Evolutionary conservation across 2,329 filamentous ascomycete species (phyloP).

Genomic region (Fusarium drepaniforme): DNA sequence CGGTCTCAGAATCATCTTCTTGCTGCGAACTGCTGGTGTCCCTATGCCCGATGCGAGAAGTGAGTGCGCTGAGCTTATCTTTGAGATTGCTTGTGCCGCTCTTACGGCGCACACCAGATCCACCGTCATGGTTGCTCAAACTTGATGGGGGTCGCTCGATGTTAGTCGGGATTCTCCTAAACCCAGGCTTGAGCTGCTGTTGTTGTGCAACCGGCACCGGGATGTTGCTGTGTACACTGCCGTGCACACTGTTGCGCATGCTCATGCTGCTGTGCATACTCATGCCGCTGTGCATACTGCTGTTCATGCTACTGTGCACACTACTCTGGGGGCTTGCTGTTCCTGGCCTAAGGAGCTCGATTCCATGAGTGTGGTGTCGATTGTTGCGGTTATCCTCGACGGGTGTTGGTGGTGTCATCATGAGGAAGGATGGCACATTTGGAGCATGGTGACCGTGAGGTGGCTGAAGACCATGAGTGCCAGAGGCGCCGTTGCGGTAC

Average conservation of each 20-base stretch:
- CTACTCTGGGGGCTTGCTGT: conserved; percentile 48
- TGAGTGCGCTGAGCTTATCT: conserved; percentile 52
- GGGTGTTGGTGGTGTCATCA: conserved; percentile 63
- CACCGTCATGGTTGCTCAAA: conserved; percentile 43
- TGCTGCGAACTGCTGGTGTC: conserved; percentile 34
- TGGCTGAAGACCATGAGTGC: conserved; percentile 33
- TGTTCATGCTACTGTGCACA: conserved; percentile 28
- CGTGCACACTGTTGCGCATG: conserved; percentile 19
- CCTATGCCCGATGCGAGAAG: conserved; percentile 44
- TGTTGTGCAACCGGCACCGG: conserved; percentile 25
- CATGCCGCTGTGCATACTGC: conserved; percentile 35
- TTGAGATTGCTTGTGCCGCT: conserved; percentile 48
- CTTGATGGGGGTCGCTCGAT: conserved; percentile 49
- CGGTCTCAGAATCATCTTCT: conserved; percentile 37
- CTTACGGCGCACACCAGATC: conserved; percentile 44
- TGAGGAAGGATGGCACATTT: conserved; percentile 55
- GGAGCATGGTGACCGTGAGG: conserved; percentile 35
- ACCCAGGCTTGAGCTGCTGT: conserved; percentile 31
- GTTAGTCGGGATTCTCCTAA: conserved; percentile 39
- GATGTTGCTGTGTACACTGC: conserved; percentile 36
- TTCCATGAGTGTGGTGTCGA: conserved; percentile 41
- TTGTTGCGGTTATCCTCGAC: conserved; percentile 43
- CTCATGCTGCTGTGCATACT: conserved; percentile 33
- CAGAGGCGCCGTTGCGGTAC: conserved; percentile 49
- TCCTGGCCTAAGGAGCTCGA: conserved; percentile 48